These are phyloP conservation scores for Flaveria robusta DNA, from an alignment of 129 eudicot species.

Conservation along the genomic window DNA sequence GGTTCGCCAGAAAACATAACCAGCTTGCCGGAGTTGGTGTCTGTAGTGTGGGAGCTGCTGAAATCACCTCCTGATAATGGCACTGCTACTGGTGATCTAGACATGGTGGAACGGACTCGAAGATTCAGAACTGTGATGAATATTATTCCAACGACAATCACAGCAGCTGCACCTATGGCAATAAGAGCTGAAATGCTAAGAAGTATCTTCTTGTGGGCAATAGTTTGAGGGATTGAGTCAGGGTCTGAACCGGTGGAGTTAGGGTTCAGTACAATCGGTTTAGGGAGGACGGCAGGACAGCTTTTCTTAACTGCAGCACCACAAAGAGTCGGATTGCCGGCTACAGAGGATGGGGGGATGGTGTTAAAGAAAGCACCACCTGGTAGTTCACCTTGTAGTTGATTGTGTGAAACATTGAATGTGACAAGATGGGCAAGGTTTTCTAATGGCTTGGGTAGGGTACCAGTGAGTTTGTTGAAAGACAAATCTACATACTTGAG, in stretches of 20 bases:
- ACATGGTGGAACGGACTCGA: conserved; percentile 62
- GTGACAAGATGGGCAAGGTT: conserved; percentile 68
- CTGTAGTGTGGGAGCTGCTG: conserved; percentile 68
- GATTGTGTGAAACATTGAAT: conserved; percentile 84
- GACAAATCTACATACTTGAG: conserved; percentile 79
- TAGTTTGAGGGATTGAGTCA: conserved; percentile 46
- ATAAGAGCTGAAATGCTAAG: conserved; percentile 89
- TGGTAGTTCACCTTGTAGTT: conserved; percentile 89
- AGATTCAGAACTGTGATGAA: conserved; percentile 82
- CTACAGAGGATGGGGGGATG: conserved; percentile 70
- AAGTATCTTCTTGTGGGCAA: conserved; percentile 64
- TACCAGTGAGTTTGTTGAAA: conserved; percentile 71
- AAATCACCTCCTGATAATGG: conserved; percentile 74
- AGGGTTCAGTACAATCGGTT: conserved; percentile 90
- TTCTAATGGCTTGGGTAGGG: conserved; percentile 75
- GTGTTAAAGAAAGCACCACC: conserved; percentile 88
- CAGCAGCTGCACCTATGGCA: conserved; percentile 94
- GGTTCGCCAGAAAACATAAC: conserved; percentile 96
- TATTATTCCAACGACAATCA: conserved; percentile 78
- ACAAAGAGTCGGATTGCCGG: conserved; percentile 79
- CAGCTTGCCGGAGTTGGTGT: conserved; percentile 85
- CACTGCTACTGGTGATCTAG: conserved; percentile 65
- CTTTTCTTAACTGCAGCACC: conserved; percentile 69
- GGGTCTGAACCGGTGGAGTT: conserved; percentile 64
- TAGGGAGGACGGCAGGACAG: conserved; percentile 80